Evolutionary conservation across 192 early-diverging fungal species (phyloP), one percentile per base, ranked within the genome.

Genomic region (Backusella luteola): DNA sequence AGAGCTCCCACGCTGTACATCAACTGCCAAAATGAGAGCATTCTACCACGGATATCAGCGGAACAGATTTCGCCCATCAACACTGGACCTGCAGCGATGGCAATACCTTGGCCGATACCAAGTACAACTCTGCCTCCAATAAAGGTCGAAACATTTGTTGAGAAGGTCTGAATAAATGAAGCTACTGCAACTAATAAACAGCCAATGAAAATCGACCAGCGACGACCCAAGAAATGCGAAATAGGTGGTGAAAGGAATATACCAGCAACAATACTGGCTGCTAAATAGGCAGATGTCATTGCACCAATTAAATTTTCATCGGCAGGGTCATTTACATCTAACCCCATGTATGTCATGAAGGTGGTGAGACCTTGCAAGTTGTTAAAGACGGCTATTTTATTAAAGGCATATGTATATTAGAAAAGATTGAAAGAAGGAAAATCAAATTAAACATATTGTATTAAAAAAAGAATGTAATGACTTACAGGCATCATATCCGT

Each of bases 11-110:
- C 70, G 39, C 49, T 63, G 26, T 77, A 77, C 32, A 63, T 38
- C 38, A 77, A 66, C 36, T 77, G 76, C 76, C 76, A 77, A 39
- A 77, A 77, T n/a, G 76, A 77, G 38, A 77, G 69, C 76, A 77
- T 77, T 9, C 70, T 53, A 49, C 76, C 76, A 66, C 76, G 76
- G 39, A 77, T 44, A 29, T 77, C 76, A 23, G 67, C 69, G 15
- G 76, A 11, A 29, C 69, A 71, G 39, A 77, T 77, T 35, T 77
- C 76, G 14, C 69, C 41, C 69, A 77, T 77, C 15, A 66, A 77
- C 6, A 70, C 52, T 44, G 76, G 76, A 23, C 76, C 76, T 32
- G 76, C 76, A 42, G 70, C 56, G 44, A 77, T 56, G 41, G 39
- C 69, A 53, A 77, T 21, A 46, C 76, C 76, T 23, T 66, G 69